Conservation (phyloP, 495 filamentous ascomycete species). For the Neurospora sp. region DNA sequence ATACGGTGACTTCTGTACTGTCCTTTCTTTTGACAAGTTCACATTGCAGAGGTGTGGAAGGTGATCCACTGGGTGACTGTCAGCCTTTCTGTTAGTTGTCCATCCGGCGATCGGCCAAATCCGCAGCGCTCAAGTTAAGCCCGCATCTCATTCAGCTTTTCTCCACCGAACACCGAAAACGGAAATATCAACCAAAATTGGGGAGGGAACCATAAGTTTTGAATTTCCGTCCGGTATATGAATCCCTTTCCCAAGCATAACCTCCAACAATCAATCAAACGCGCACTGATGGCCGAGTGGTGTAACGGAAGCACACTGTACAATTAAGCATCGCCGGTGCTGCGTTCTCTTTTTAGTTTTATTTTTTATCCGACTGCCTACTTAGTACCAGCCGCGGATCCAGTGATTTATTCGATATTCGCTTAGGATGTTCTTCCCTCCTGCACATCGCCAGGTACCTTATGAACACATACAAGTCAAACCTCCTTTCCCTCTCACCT, state of each 20-base stretch:
- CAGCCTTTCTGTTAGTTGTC: background rate
- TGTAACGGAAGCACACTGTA: background rate
- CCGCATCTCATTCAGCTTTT: background rate
- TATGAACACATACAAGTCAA: background rate
- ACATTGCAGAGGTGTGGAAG: background rate
- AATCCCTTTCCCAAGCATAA: background rate
- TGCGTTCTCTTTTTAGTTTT: background rate
- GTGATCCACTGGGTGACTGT: background rate
- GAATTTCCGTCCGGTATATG: background rate
- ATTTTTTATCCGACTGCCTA: no score
- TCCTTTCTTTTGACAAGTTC: background rate
- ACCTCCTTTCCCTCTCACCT: background rate
- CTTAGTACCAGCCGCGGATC: no score
- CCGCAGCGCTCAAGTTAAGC: accelerated
- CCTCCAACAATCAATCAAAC: background rate
- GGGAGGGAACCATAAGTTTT: no score
- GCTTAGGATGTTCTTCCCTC: background rate
- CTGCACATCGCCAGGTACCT: background rate
- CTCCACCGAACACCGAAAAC: background rate
- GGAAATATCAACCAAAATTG: background rate
- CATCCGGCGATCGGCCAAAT: background rate
- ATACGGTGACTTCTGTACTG: background rate
- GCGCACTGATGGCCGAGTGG: background rate
- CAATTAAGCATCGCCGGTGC: background rate
- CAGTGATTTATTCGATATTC: no score